Percentiles rank a stretch among this genome's conserved stretches.
phyloP scores from a whole-genome alignment of 805 yeast species.

The Hanseniaspora valbyensis region DNA sequence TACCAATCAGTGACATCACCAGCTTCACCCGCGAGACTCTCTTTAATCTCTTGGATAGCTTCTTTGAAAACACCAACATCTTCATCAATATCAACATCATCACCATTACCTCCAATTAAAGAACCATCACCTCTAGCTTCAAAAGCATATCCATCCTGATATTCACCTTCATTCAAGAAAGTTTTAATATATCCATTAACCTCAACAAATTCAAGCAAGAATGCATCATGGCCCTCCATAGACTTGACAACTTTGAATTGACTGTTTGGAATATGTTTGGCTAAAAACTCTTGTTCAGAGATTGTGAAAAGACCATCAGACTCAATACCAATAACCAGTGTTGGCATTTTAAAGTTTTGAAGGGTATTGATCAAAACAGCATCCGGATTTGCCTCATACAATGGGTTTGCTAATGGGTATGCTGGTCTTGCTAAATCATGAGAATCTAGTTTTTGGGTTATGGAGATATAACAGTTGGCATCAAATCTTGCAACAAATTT shows the following conservation, averaged over 20 bases:
- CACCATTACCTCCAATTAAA: neutral
- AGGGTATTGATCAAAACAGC: slow-evolving; percentile 39
- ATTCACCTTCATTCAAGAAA: slow-evolving; percentile 48
- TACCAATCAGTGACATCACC: slow-evolving; percentile 91
- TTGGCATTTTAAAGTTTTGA: slow-evolving; percentile 54
- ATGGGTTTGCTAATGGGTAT: neutral
- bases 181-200: slow-evolving; percentile 61
- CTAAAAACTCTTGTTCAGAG: slow-evolving; percentile 79
- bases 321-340: slow-evolving; percentile 75
- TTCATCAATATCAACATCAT: neutral
- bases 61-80: slow-evolving; percentile 36
- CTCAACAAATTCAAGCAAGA: slow-evolving; percentile 73
- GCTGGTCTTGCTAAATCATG: slow-evolving; percentile 78
- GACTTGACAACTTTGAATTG: slow-evolving; percentile 63
- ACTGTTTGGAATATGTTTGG: slow-evolving; percentile 61
- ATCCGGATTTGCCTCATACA: slow-evolving; percentile 1
- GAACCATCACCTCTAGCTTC: slow-evolving; percentile 49
- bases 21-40: slow-evolving; percentile 84
- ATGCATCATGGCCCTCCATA: slow-evolving; percentile 97
- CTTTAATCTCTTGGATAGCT: slow-evolving; percentile 37
- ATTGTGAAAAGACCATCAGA: slow-evolving; percentile 90
- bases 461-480: slow-evolving; percentile 91
- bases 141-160: too few species aligned
- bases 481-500: slow-evolving; percentile 85
- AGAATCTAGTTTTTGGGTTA: slow-evolving; percentile 86